Base-by-base conservation (phyloP, 2,329 filamentous ascomycete species). In the Coniochaeta prunicola region DNA sequence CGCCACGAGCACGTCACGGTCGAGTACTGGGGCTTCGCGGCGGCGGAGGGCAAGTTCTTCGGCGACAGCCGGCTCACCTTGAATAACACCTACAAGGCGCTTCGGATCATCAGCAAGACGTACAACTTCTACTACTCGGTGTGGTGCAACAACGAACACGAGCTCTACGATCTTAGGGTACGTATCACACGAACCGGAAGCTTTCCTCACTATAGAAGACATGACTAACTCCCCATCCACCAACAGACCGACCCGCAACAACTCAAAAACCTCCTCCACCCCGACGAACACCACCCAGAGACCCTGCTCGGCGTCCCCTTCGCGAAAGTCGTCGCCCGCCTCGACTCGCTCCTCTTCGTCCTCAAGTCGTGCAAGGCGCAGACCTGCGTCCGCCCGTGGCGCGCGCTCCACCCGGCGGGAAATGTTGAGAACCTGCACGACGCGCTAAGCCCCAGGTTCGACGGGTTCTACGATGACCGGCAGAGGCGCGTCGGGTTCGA, bases 141-240 rank as follows among this genome's bases (percentile, higher is more conserved):
- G 0, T 88, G 85, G 84, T 88, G 86, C 63, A 86, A 73, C 13
- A 83, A 83, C 48, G 84, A 87, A 62, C 79, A 82, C 57, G 84
- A 88, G 64, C 75, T 86, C 0, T 89, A 87, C 66, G 77, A 88
- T 61, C 65, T 86, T 53, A 56, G 3, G 13, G 54, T 56, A 42
- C 40, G 78, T 74, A n/a, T n/a, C n/a, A n/a, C n/a, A n/a, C n/a
- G n/a, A n/a, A n/a, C n/a, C n/a, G n/a, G n/a, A n/a, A n/a, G n/a
- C n/a, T n/a, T n/a, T n/a, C n/a, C n/a, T n/a, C n/a, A n/a, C n/a
- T n/a, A n/a, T n/a, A 45, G 19, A 33, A 36, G 30, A 55, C 30
- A 36, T n/a, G n/a, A n/a, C n/a, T n/a, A n/a, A n/a, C n/a, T n/a
- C n/a, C n/a, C n/a, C n/a, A n/a, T n/a, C n/a, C n/a, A 36, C 21